Evolutionary conservation across 176 grass and related monocot species (phyloP).

Genomic region (Bonia amplexicaulis): DNA sequence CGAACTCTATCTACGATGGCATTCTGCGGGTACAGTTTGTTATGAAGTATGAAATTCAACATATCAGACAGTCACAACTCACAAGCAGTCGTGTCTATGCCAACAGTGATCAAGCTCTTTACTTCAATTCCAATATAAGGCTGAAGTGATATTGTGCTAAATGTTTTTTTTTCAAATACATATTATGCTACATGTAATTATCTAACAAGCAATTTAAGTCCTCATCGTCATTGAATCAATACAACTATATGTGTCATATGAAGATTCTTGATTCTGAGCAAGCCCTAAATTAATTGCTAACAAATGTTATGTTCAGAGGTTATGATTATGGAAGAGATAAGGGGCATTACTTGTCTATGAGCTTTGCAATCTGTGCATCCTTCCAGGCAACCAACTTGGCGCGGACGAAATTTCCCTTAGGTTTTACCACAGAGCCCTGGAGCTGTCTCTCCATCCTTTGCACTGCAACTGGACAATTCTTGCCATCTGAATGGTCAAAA

Average conservation of each 20-base stretch:
- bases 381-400: constrained; percentile 67
- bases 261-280: constrained; percentile 18
- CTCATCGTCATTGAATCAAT: not conserved
- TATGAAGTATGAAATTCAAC: constrained; percentile 15
- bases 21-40: not conserved
- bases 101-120: not conserved
- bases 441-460: constrained; percentile 27
- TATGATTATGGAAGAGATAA: not conserved
- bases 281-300: constrained; percentile 1
- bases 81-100: not conserved
- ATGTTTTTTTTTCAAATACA: not conserved
- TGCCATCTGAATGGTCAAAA: constrained; percentile 27
- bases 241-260: not conserved
- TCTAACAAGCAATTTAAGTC: not conserved
- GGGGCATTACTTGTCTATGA: constrained; percentile 56
- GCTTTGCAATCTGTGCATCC: constrained; percentile 54
- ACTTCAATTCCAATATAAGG: constrained; percentile 6
- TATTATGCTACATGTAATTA: constrained; percentile 3
- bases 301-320: not conserved
- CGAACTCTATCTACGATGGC: not conserved
- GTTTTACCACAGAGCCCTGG: constrained; percentile 14
- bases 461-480: constrained; percentile 19
- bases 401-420: constrained; percentile 28
- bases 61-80: not conserved
- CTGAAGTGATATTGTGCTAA: constrained; percentile 4